Percentiles rank a stretch among this genome's conserved stretches.
Evolutionary conservation across 805 yeast genomes (phyloP).

Genomic region (Pichia membranifaciens): DNA sequence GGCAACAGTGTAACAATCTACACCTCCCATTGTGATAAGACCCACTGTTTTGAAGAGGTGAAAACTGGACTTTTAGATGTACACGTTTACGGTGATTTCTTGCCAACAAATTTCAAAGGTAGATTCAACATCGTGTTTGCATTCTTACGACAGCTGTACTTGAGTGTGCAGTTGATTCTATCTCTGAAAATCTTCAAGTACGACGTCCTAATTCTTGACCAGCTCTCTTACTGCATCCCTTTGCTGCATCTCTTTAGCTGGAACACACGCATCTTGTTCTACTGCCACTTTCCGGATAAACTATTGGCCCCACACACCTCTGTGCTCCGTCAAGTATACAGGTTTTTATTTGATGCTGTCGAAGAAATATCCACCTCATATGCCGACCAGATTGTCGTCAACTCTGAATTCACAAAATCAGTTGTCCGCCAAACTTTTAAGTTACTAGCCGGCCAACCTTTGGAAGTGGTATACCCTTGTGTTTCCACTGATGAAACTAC

Average conservation of each 20-base stretch:
- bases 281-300: conserved; percentile 96
- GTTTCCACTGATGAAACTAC: conserved; percentile 39
- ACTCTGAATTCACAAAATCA: conserved; percentile 73
- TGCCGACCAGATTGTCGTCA: conserved; percentile 80
- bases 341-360: conserved; percentile 75
- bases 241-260: conserved; percentile 44
- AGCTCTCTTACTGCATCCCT: conserved; percentile 80
- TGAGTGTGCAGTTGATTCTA: conserved; percentile 43
- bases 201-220: conserved; percentile 83
- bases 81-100: conserved; percentile 71
- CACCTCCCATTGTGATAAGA: conserved; percentile 85
- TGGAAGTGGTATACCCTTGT: conserved; percentile 71
- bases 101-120: conserved; percentile 67
- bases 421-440: conserved; percentile 64
- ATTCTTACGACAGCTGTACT: conserved; percentile 70
- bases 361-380: conserved; percentile 76
- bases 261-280: conserved; percentile 60
- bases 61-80: conserved; percentile 53
- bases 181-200: conserved; percentile 42
- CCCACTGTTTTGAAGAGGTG: conserved; percentile 90
- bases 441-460: conserved; percentile 31
- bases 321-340: conserved; percentile 53
- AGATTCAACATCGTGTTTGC: conserved; percentile 78
- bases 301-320: conserved; percentile 58
- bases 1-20: conserved; percentile 48